Conservation (phyloP, 768 basidiomycete genomes). For the Lentinus brumalis region DNA sequence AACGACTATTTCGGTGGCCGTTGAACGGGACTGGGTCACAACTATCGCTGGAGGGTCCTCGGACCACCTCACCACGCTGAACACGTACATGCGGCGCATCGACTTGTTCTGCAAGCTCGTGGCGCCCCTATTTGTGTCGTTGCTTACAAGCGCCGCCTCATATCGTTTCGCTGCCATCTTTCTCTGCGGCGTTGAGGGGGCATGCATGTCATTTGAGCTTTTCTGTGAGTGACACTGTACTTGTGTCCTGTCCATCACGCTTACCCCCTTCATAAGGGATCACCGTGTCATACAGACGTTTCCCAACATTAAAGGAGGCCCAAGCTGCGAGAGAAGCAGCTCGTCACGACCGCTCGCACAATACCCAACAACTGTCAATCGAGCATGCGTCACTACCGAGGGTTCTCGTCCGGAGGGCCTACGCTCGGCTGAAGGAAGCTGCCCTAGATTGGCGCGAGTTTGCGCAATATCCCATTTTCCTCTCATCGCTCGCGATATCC, state of each 20-base stretch:
- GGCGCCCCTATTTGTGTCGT: constrained; percentile 52
- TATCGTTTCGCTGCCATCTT: constrained; percentile 38
- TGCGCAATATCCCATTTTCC: constrained; percentile 40
- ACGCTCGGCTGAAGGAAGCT: not conserved
- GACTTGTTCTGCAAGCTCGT: constrained; percentile 53
- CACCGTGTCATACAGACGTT: constrained; percentile 39
- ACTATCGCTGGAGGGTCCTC: constrained; percentile 40
- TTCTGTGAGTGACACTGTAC: constrained; percentile 24
- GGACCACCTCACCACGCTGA: constrained; percentile 40
- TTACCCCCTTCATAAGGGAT: constrained; percentile 30
- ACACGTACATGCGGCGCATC: constrained; percentile 43
- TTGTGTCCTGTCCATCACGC: not conserved
- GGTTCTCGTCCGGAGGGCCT: not conserved
- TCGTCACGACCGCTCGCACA: not conserved
- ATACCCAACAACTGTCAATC: not conserved
- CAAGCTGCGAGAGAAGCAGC: constrained; percentile 25
- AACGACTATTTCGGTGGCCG: constrained; percentile 44
- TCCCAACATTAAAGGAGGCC: constrained; percentile 35
- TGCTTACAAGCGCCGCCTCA: constrained; percentile 39
- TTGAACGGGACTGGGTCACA: constrained; percentile 55
- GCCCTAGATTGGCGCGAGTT: constrained; percentile 42
- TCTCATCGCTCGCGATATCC: constrained; percentile 44
- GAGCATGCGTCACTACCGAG: not conserved
- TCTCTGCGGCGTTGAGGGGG: constrained; percentile 36
- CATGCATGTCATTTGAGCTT: constrained; percentile 44